A percentile compares a stretch with the other conserved stretches of the same genome.
Evolutionary conservation across 2,329 filamentous ascomycete genomes (phyloP).

Genomic region (Aquanectria penicillioides): DNA sequence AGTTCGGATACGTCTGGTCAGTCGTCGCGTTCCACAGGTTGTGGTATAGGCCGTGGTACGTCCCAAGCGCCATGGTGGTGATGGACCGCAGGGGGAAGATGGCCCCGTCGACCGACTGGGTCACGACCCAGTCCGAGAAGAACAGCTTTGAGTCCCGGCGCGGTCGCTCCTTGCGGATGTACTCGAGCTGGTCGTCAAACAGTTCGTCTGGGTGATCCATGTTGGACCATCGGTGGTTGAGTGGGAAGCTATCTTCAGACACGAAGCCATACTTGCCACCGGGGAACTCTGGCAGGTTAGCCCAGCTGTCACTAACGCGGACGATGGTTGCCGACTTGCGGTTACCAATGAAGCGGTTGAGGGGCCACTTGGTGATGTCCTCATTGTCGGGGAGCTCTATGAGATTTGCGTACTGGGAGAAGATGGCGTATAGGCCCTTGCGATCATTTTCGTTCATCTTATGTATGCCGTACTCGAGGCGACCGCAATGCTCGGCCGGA

Average conservation of each 20-base stretch:
- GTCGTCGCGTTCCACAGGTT: constrained; percentile 39
- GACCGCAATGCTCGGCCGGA: constrained; percentile 25
- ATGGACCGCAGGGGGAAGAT: constrained; percentile 12
- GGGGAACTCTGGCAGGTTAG: constrained; percentile 31
- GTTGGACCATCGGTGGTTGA: constrained; percentile 37
- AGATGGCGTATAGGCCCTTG: constrained; percentile 33
- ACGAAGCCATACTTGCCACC: constrained; percentile 43
- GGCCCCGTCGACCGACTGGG: constrained; percentile 22
- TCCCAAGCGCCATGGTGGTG: constrained; percentile 16
- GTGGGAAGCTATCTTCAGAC: constrained; percentile 37
- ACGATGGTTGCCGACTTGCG: constrained; percentile 41
- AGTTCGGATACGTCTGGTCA: constrained; percentile 44
- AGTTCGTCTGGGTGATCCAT: constrained; percentile 22
- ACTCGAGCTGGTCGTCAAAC: constrained; percentile 33
- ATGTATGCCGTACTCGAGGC: not conserved
- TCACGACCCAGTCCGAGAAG: constrained; percentile 42
- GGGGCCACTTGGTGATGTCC: constrained; percentile 40
- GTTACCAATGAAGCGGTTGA: constrained; percentile 40
- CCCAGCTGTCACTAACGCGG: constrained; percentile 39
- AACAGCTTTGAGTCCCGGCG: constrained; percentile 28
- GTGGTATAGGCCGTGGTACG: constrained; percentile 36
- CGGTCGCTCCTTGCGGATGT: constrained; percentile 24
- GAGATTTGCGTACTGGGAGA: constrained; percentile 37
- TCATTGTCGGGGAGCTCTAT: constrained; percentile 27
- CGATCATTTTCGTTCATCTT: not conserved